phyloP scores from a whole-genome alignment of 1,284 basidiomycete species.

The Clitocybe nebularis region DNA sequence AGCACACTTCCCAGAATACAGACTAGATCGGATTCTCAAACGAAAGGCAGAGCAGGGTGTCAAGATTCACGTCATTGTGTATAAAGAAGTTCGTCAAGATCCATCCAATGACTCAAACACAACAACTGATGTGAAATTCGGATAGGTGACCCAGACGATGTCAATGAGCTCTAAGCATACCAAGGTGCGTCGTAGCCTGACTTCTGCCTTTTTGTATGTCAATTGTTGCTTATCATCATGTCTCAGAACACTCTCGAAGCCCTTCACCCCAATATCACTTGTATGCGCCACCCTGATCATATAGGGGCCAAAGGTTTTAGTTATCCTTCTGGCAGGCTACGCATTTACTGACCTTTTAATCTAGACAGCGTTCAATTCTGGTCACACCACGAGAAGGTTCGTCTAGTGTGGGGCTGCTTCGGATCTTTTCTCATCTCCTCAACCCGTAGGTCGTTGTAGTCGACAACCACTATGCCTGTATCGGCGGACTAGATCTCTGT shows the following conservation, averaged over 20 bases:
- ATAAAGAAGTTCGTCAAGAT: conserved; percentile 64
- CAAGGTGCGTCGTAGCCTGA: conserved; percentile 44
- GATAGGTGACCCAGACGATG: conserved; percentile 85
- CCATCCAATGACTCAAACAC: neutral
- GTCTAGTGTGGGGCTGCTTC: neutral
- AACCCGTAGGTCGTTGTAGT: conserved; percentile 61
- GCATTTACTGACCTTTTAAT: neutral
- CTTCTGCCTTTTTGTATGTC: neutral
- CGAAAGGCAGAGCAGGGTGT: conserved; percentile 90
- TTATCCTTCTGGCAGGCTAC: neutral
- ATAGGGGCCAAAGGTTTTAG: conserved; percentile 70
- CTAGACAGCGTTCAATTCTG: conserved; percentile 75
- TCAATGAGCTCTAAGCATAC: conserved; percentile 82
- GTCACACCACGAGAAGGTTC: conserved; percentile 78
- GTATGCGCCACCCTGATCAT: conserved; percentile 87
- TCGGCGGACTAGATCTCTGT: conserved; percentile 89
- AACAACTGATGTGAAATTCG: conserved; percentile 5
- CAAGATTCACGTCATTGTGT: conserved; percentile 83
- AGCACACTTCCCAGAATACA: conserved; percentile 77
- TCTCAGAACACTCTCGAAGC: conserved; percentile 67
- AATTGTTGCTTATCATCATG: conserved; percentile 6
- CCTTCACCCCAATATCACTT: conserved; percentile 83
- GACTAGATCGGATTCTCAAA: conserved; percentile 80
- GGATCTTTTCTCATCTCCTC: neutral
- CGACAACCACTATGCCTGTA: conserved; percentile 79